A percentile compares a stretch with the other conserved stretches of the same genome.
phyloP scores from a whole-genome alignment of 108 stramenopile species.

The Cyclotella choctawhatcheeana region DNA sequence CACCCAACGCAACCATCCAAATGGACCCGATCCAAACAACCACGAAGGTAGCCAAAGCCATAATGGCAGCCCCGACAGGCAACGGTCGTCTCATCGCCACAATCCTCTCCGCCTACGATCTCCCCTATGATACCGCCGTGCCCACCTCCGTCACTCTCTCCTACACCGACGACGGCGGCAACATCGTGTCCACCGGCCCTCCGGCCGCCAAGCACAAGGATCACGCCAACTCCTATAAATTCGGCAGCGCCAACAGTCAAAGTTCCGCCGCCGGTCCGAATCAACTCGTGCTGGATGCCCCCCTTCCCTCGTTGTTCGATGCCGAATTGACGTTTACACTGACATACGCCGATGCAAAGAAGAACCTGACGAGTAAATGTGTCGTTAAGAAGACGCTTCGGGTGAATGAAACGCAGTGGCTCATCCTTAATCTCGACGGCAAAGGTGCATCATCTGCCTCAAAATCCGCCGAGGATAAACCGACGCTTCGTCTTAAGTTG shows the following conservation, averaged over 20 bases:
- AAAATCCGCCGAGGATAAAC: conserved; percentile 44
- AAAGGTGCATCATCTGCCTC: conserved; percentile 13
- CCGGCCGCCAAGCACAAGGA: conserved; percentile 74
- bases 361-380: conserved; percentile 41
- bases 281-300: conserved; percentile 41
- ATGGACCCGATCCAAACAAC: conserved; percentile 46
- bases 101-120: conserved; percentile 76
- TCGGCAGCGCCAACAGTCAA: conserved; percentile 32
- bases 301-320: conserved; percentile 60
- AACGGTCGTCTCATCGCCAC: conserved; percentile 63
- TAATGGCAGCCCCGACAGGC: conserved; percentile 43
- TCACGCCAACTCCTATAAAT: conserved; percentile 78
- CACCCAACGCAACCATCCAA: conserved; percentile 2
- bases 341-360: conserved; percentile 43
- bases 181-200: conserved; percentile 63
- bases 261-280: conserved; percentile 5
- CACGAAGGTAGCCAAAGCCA: conserved; percentile 50
- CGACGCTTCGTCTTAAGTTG: conserved; percentile 78
- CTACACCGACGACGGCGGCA: conserved; percentile 24
- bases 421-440: conserved; percentile 68
- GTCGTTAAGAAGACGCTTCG: conserved; percentile 40
- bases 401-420: conserved; percentile 73
- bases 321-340: conserved; percentile 48
- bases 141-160: conserved; percentile 57
- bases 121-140: conserved; percentile 56